Evolutionary conservation across 2,329 filamentous ascomycete species (phyloP).

Genomic region (Ustulina deusta): DNA sequence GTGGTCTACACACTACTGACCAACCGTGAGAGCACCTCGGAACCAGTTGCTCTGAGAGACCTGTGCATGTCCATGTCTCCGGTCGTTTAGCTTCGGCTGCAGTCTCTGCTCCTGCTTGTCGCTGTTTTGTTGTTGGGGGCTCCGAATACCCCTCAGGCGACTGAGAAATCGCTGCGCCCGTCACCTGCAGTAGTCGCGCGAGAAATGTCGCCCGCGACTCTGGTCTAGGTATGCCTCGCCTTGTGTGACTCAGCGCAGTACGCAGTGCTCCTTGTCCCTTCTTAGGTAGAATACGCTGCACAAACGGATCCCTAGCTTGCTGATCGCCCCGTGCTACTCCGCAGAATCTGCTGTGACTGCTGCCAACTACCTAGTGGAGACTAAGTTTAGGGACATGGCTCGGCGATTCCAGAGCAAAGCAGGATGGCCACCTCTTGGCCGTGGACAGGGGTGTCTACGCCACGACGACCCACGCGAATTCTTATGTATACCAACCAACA

Average conservation of each 20-base stretch:
- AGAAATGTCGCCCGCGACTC: conserved; percentile 4
- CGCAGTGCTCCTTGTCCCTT: conserved; percentile 10
- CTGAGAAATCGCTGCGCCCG: conserved; percentile 8
- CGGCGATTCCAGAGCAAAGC: conserved; percentile 50
- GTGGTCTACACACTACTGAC: neutral
- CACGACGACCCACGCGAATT: conserved; percentile 44
- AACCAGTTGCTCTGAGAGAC: conserved; percentile 22
- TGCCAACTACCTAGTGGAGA: conserved; percentile 51
- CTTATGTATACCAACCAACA: conserved; percentile 43
- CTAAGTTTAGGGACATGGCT: conserved; percentile 40
- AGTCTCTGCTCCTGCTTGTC: neutral
- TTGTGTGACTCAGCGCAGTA: conserved; percentile 32
- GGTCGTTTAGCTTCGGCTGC: conserved; percentile 20
- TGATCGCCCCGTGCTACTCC: conserved; percentile 43
- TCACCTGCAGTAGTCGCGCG: conserved; percentile 13
- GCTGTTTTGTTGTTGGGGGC: neutral
- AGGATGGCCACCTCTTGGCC: conserved; percentile 34
- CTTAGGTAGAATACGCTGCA: conserved; percentile 19
- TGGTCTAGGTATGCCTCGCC: conserved; percentile 18
- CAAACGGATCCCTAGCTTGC: conserved; percentile 34
- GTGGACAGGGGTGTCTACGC: conserved; percentile 52
- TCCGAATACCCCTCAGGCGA: neutral
- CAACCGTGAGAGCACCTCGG: conserved; percentile 15
- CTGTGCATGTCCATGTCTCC: conserved; percentile 10
- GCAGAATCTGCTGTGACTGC: conserved; percentile 47